phyloP scores from a whole-genome alignment of 108 stramenopile genomes.

The Fragilariopsis cylindrus region DNA sequence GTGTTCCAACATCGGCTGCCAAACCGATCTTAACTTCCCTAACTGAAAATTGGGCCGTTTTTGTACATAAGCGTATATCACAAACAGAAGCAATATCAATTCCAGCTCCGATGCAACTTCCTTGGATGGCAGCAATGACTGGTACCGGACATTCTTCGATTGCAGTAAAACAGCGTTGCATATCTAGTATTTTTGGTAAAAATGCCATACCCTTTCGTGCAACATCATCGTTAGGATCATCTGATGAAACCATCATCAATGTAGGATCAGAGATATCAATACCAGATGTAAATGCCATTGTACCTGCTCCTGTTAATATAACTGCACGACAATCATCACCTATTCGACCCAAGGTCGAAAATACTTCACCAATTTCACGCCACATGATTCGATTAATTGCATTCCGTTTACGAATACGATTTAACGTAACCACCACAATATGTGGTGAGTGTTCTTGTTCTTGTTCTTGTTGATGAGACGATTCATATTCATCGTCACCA shows the following conservation, averaged over 20 bases:
- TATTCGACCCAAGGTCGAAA: conserved; percentile 43
- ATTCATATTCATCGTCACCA: too few species aligned
- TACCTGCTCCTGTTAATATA: conserved; percentile 56
- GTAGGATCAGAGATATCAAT: conserved; percentile 63
- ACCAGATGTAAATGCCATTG: conserved; percentile 72
- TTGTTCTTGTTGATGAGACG: too few species aligned
- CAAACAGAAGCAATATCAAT: conserved; percentile 67
- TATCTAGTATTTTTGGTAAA: conserved; percentile 60
- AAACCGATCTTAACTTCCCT: conserved; percentile 71
- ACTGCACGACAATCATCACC: conserved; percentile 70
- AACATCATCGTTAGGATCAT: conserved; percentile 33
- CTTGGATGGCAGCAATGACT: conserved; percentile 76
- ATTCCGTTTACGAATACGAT: conserved; percentile 68
- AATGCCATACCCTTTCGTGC: conserved; percentile 69
- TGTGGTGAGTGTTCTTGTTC: conserved; percentile 19
- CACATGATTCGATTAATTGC: conserved; percentile 72
- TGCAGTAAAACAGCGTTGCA: conserved; percentile 75
- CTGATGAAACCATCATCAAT: not conserved
- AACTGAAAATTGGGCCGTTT: conserved; percentile 56
- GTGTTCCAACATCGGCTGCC: conserved; percentile 81
- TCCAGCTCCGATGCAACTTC: conserved; percentile 77
- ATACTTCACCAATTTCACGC: conserved; percentile 73
- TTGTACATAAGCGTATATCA: conserved; percentile 65
- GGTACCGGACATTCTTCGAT: conserved; percentile 79
- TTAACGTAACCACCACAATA: conserved; percentile 51